Conservation (phyloP, 768 basidiomycete genomes). For the Psilocybe cubensis region DNA sequence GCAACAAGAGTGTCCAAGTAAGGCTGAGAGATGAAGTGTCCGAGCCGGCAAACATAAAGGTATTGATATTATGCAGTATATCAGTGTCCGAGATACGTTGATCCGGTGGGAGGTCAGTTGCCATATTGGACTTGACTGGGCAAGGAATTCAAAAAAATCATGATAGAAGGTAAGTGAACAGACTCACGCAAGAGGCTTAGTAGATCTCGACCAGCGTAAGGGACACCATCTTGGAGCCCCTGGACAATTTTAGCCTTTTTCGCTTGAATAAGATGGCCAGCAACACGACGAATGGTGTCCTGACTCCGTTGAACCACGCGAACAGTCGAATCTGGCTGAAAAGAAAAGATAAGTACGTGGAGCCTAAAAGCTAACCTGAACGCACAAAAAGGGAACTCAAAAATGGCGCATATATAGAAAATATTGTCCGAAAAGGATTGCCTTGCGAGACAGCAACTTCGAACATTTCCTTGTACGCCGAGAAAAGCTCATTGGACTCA, state of each 20-base stretch:
- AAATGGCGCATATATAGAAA: conserved; percentile 63
- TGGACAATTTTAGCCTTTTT: conserved; percentile 78
- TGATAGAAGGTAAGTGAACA: conserved; percentile 14
- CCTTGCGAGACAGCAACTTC: conserved; percentile 68
- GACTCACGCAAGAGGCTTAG: conserved; percentile 78
- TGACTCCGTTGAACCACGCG: conserved; percentile 59
- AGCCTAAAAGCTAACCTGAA: not conserved
- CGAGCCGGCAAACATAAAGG: conserved; percentile 90
- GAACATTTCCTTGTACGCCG: conserved; percentile 87
- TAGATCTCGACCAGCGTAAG: conserved; percentile 71
- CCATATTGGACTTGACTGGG: conserved; percentile 82
- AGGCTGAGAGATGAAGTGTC: conserved; percentile 84
- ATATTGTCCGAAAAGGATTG: conserved; percentile 42
- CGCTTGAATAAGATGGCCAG: conserved; percentile 76
- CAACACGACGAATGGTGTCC: conserved; percentile 65
- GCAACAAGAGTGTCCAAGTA: conserved; percentile 82
- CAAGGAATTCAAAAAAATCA: not conserved
- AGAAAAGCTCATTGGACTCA: conserved; percentile 77
- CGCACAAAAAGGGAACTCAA: conserved; percentile 60
- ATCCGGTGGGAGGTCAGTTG: conserved; percentile 67
- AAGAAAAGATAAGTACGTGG: not conserved
- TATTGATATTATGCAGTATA: conserved; percentile 84
- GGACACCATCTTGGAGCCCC: conserved; percentile 51
- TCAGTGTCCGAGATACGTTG: conserved; percentile 87
- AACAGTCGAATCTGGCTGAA: conserved; percentile 57